Evolutionary conservation across 768 basidiomycete species (phyloP).

Genomic region (Hypsizygus marmoreus): DNA sequence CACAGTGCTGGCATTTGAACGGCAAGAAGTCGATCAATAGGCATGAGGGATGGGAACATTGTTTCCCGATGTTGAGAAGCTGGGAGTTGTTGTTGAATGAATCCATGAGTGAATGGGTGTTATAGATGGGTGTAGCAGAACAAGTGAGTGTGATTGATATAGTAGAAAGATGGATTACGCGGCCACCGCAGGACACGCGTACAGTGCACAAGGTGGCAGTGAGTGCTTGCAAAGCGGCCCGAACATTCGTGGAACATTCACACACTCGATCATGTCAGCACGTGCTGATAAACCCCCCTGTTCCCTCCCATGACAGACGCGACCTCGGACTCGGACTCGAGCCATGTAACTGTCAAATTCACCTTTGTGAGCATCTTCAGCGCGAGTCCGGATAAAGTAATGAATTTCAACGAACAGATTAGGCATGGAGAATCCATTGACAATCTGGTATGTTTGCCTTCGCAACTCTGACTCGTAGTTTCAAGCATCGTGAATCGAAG

Average conservation of each 20-base stretch:
- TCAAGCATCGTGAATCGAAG: too few relatives aligned
- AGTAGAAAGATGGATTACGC: conserved; percentile 19
- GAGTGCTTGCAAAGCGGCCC: too few relatives aligned
- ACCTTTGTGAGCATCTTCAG: conserved; percentile 37
- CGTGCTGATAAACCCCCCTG: too few relatives aligned
- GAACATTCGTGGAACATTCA: too few relatives aligned
- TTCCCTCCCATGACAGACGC: too few relatives aligned
- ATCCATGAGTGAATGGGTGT: conserved; percentile 17
- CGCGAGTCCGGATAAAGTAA: background rate
- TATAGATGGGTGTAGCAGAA: conserved; percentile 12
- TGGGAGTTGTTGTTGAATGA: conserved; percentile 47
- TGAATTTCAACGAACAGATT: conserved; percentile 42
- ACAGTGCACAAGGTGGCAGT: too few relatives aligned
- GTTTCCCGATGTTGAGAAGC: conserved; percentile 66
- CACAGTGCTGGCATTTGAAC: conserved; percentile 84
- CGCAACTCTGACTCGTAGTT: too few relatives aligned
- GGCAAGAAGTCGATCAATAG: conserved; percentile 81
- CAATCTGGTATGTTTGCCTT: conserved; percentile 55
- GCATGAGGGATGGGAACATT: conserved; percentile 70
- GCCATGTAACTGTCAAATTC: conserved; percentile 35
- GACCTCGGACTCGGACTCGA: background rate
- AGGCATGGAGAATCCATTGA: conserved; percentile 80
- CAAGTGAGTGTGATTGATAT: conserved; percentile 7
- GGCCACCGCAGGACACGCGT: conserved; percentile 20
- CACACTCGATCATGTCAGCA: background rate